Percentiles rank a stretch among this genome's conserved stretches.
Conservation (phyloP, 768 basidiomycete genomes). For the Neoboletus subvelutipes region DNA sequence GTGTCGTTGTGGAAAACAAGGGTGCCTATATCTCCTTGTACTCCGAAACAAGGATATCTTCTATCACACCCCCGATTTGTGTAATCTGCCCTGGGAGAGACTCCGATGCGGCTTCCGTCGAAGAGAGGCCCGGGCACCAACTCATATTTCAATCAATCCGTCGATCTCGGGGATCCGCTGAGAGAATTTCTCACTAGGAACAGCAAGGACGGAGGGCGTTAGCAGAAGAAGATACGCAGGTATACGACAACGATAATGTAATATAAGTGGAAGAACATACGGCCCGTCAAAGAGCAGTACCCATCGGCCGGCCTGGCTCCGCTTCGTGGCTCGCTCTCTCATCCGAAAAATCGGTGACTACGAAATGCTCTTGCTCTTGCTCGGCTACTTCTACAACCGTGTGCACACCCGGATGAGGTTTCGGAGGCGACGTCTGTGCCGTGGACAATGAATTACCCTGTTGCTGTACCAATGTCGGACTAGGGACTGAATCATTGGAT, state of each 20-base stretch:
- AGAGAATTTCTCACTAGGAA: neutral
- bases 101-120: neutral
- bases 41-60: conserved; percentile 1
- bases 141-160: neutral
- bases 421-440: conserved; percentile 14
- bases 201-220: neutral
- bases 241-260: neutral
- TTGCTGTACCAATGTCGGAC: conserved; percentile 8
- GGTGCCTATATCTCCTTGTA: neutral
- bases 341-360: conserved; percentile 1
- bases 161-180: neutral
- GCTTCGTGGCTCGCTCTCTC: conserved; percentile 15
- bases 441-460: neutral
- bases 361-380: conserved; percentile 15
- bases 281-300: conserved; percentile 31
- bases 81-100: too few species aligned
- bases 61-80: neutral
- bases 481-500: conserved; percentile 24
- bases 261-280: neutral
- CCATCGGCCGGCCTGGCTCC: conserved; percentile 20
- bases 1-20: neutral
- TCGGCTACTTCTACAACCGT: conserved; percentile 29
- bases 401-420: conserved; percentile 18
- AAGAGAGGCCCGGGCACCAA: neutral
- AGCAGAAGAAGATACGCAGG: neutral